Percentiles rank a stretch among this genome's conserved stretches.
Evolutionary conservation across 225 moss, liverwort and hornwort species (phyloP).

Genomic region (Lunularia cruciata): DNA sequence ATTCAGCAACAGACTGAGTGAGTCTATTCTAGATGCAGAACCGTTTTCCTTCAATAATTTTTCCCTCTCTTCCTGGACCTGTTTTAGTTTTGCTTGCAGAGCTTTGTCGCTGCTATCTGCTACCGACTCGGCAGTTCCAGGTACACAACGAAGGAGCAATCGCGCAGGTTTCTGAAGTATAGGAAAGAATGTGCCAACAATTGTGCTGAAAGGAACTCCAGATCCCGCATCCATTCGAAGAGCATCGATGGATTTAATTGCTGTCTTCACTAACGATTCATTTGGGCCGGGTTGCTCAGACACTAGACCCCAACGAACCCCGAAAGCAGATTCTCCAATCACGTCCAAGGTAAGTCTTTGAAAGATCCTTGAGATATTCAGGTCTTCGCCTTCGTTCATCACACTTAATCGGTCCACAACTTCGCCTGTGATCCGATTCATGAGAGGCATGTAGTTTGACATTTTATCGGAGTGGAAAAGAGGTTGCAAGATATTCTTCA

Average conservation of each 20-base stretch:
- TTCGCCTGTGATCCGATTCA: conserved; percentile 18
- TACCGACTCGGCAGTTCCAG: background rate
- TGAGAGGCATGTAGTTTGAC: conserved; percentile 22
- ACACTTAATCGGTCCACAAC: conserved; percentile 5
- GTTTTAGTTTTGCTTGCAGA: background rate
- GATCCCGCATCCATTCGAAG: conserved; percentile 30
- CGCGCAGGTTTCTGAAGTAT: conserved; percentile 23
- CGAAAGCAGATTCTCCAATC: conserved; percentile 36
- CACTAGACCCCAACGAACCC: conserved; percentile 29
- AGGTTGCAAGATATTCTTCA: conserved; percentile 33
- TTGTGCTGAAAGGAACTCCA: conserved; percentile 19
- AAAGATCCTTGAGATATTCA: conserved; percentile 32
- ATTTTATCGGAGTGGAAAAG: conserved; percentile 32
- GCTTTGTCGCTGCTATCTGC: background rate
- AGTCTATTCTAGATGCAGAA: conserved; percentile 20
- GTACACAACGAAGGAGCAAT: conserved; percentile 10
- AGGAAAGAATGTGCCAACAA: conserved; percentile 29
- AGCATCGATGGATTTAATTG: conserved; percentile 21
- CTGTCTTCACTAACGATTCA: conserved; percentile 23
- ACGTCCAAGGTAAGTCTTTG: conserved; percentile 31
- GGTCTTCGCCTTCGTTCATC: conserved; percentile 12
- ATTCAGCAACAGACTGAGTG: conserved; percentile 31
- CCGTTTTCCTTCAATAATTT: conserved; percentile 9
- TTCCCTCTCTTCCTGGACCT: background rate
- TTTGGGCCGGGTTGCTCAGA: conserved; percentile 19